Percentiles rank a stretch among this genome's conserved stretches.
Evolutionary conservation across 192 early-diverging fungal genomes (phyloP).

Genomic region (Phlyctochytrium bullatum): DNA sequence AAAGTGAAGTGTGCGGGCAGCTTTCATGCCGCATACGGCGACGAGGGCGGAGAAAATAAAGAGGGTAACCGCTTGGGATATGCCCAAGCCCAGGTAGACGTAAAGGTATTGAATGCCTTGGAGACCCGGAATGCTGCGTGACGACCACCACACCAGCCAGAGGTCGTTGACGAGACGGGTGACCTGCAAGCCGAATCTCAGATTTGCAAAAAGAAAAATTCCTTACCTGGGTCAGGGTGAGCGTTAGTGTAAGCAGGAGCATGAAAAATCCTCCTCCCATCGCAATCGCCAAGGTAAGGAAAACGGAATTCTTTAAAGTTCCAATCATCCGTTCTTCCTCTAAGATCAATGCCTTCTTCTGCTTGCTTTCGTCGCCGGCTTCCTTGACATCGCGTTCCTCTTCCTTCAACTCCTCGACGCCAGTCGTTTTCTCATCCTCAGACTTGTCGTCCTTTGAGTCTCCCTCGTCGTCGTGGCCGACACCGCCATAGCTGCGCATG

Average conservation of each 20-base stretch:
- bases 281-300: conserved; percentile 23
- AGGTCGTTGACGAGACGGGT: conserved; percentile 48
- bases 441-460: conserved; percentile 41
- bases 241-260: conserved; percentile 2
- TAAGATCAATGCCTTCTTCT: conserved; percentile 48
- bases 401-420: neutral
- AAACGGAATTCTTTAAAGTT: conserved; percentile 30
- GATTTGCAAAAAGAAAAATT: too few relatives aligned
- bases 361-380: neutral
- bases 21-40: conserved; percentile 45
- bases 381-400: conserved; percentile 4
- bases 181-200: conserved; percentile 41
- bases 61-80: conserved; percentile 30
- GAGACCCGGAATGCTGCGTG: conserved; percentile 35
- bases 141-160: conserved; percentile 39
- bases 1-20: conserved; percentile 64
- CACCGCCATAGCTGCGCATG: conserved; percentile 56
- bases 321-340: conserved; percentile 75
- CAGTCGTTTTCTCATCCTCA: conserved; percentile 30
- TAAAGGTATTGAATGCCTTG: conserved; percentile 23
- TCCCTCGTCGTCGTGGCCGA: conserved; percentile 44
- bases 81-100: conserved; percentile 26
- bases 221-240: conserved; percentile 37
- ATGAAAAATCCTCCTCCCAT: conserved; percentile 24
- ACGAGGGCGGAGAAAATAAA: conserved; percentile 40